Percentiles rank a stretch among this genome's conserved stretches.
These are phyloP conservation scores for Diplodia sapinea DNA, from an alignment of 2,329 filamentous ascomycete species.

Conservation along the genomic window DNA sequence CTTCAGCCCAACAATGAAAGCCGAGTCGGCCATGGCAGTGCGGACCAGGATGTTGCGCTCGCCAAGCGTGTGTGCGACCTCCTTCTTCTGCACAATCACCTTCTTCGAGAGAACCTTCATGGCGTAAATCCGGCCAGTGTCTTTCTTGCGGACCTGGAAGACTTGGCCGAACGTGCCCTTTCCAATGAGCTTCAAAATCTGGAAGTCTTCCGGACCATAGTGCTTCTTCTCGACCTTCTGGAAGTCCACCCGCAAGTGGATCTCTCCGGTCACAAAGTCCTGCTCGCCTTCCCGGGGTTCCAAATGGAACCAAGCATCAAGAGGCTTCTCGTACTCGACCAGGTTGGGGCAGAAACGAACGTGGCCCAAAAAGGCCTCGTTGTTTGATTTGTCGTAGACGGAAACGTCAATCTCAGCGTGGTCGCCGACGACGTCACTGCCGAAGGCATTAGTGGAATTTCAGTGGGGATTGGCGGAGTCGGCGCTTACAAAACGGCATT, in stretches of 20 bases:
- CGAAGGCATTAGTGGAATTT: conserved; percentile 36
- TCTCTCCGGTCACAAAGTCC: conserved; percentile 78
- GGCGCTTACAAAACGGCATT: conserved; percentile 86
- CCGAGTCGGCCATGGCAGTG: conserved; percentile 92
- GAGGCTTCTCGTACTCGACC: conserved; percentile 70
- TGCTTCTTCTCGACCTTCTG: conserved; percentile 88
- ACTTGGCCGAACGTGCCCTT: conserved; percentile 99
- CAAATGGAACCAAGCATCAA: conserved; percentile 85
- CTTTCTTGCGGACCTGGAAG: conserved; percentile 97
- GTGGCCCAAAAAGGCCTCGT: conserved; percentile 91
- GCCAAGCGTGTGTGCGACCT: conserved; percentile 94
- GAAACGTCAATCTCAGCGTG: conserved; percentile 91
- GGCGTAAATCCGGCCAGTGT: conserved; percentile 93
- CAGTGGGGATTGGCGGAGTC: not conserved
- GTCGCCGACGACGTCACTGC: conserved; percentile 88
- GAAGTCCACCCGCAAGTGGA: conserved; percentile 84
- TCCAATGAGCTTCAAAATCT: conserved; percentile 93
- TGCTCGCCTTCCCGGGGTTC: conserved; percentile 81
- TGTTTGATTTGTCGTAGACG: conserved; percentile 83
- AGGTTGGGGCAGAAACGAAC: conserved; percentile 78
- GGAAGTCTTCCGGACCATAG: conserved; percentile 93
- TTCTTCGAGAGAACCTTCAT: conserved; percentile 99
- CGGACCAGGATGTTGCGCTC: conserved; percentile 97
- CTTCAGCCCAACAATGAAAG: conserved; percentile 96
- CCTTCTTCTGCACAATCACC: conserved; percentile 99